These are phyloP conservation scores for Heliosperma pusillum DNA, from an alignment of 148 eudicot genomes.

Conservation along the genomic window DNA sequence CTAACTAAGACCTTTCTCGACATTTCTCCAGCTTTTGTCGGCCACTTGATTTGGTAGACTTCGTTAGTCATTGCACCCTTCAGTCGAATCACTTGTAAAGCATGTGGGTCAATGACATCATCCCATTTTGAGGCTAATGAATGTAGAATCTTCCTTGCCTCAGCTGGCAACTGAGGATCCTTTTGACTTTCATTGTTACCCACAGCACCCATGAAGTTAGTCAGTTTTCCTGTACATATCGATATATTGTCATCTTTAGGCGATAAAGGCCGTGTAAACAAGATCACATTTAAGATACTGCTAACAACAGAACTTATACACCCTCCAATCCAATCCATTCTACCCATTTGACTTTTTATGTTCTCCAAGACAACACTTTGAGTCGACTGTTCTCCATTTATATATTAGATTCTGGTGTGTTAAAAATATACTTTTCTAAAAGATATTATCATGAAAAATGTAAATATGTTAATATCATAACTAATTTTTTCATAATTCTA, in stretches of 20 bases:
- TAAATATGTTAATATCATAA: too few species aligned
- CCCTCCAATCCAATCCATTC: too few species aligned
- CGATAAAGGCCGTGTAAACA: neutral
- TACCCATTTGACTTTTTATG: too few species aligned
- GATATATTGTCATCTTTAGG: slow-evolving; percentile 12
- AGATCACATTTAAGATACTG: neutral
- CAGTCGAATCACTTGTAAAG: slow-evolving; percentile 56
- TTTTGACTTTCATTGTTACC: slow-evolving; percentile 15
- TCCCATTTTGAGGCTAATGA: slow-evolving; percentile 67
- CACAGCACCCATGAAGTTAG: slow-evolving; percentile 36
- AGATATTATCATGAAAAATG: too few species aligned
- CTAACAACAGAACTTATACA: neutral
- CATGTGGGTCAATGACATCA: slow-evolving; percentile 45
- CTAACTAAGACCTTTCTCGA: slow-evolving; percentile 75
- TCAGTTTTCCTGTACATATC: slow-evolving; percentile 12
- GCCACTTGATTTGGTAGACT: slow-evolving; percentile 89
- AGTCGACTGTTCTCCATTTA: too few species aligned
- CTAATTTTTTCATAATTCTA: too few species aligned
- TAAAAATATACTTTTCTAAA: too few species aligned
- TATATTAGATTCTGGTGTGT: too few species aligned
- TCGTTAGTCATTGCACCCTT: slow-evolving; percentile 95
- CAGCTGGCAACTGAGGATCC: slow-evolving; percentile 49
- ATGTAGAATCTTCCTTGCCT: slow-evolving; percentile 52
- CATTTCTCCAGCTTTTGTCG: slow-evolving; percentile 38
- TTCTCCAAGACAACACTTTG: too few species aligned